Evolutionary conservation across 164 flowering plant species (phyloP).

Genomic region (Taxillus chinensis): DNA sequence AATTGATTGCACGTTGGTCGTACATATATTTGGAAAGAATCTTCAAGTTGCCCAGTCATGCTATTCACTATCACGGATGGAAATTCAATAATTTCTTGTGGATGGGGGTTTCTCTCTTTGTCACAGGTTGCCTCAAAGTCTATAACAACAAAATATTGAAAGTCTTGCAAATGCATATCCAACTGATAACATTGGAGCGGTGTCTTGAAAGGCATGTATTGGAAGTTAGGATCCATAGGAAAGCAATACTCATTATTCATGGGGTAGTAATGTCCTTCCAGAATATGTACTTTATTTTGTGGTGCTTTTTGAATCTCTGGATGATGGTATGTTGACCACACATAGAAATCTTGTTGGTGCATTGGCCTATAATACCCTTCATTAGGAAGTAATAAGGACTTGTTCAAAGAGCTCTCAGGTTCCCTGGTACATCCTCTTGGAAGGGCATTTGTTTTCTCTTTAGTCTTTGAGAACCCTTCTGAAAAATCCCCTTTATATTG

Average conservation of each 20-base stretch:
- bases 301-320: constrained; percentile 41
- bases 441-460: neutral
- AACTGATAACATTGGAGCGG: constrained; percentile 34
- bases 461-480: neutral
- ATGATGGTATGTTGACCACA: constrained; percentile 28
- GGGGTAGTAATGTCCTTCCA: constrained; percentile 35
- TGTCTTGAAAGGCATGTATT: constrained; percentile 40
- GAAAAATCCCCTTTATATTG: neutral
- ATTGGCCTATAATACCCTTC: constrained; percentile 1
- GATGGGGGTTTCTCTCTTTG: constrained; percentile 66
- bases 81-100: constrained; percentile 95
- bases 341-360: neutral
- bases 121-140: constrained; percentile 99
- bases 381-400: neutral
- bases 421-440: neutral
- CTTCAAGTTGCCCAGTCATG: constrained; percentile 74
- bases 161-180: constrained; percentile 57
- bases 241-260: constrained; percentile 19
- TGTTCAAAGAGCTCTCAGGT: constrained; percentile 3
- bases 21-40: constrained; percentile 76
- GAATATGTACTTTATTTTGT: constrained; percentile 30
- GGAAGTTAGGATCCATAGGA: constrained; percentile 34
- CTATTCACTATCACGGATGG: constrained; percentile 89
- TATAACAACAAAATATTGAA: constrained; percentile 90
- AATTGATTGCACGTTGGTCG: constrained; percentile 70